Conservation (phyloP, 2,329 filamentous ascomycete genomes). For the Apiospora malaysiana region DNA sequence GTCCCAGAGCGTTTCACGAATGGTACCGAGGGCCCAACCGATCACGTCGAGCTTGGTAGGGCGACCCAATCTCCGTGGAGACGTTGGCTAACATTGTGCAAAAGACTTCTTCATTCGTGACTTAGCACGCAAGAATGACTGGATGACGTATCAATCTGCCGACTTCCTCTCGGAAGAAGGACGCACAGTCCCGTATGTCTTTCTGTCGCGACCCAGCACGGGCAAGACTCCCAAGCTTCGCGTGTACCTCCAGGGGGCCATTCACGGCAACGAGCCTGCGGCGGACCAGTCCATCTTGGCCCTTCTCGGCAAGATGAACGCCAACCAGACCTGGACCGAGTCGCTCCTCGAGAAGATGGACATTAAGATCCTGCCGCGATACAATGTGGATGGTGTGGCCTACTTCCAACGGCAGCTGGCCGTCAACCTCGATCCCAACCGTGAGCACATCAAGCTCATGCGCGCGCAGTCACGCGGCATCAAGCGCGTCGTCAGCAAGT, state of each 20-base stretch:
- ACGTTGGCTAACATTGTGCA: background rate
- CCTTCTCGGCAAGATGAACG: conserved; percentile 35
- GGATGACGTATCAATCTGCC: conserved; percentile 36
- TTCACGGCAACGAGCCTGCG: conserved; percentile 37
- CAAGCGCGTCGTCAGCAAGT: conserved; percentile 37
- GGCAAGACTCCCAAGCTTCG: conserved; percentile 30
- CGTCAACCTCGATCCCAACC: conserved; percentile 37
- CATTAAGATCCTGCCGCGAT: conserved; percentile 34
- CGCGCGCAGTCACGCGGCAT: conserved; percentile 38
- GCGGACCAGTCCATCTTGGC: conserved; percentile 36
- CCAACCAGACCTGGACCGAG: conserved; percentile 31
- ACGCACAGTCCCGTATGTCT: conserved; percentile 34
- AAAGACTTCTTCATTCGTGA: conserved; percentile 36
- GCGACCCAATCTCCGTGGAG: no score
- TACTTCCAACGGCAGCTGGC: conserved; percentile 37
- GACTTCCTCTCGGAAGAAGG: conserved; percentile 40
- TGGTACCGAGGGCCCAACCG: conserved; percentile 39
- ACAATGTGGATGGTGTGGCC: conserved; percentile 36
- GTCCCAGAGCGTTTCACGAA: conserved; percentile 34
- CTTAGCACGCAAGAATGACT: conserved; percentile 36
- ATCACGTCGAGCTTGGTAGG: conserved; percentile 37
- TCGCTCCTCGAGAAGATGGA: conserved; percentile 33
- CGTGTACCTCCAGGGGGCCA: conserved; percentile 37
- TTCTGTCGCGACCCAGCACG: conserved; percentile 28
- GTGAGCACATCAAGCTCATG: conserved; percentile 39